These are phyloP conservation scores for Mytilinidion resinicola DNA, from an alignment of 495 filamentous ascomycete species.

Conservation along the genomic window DNA sequence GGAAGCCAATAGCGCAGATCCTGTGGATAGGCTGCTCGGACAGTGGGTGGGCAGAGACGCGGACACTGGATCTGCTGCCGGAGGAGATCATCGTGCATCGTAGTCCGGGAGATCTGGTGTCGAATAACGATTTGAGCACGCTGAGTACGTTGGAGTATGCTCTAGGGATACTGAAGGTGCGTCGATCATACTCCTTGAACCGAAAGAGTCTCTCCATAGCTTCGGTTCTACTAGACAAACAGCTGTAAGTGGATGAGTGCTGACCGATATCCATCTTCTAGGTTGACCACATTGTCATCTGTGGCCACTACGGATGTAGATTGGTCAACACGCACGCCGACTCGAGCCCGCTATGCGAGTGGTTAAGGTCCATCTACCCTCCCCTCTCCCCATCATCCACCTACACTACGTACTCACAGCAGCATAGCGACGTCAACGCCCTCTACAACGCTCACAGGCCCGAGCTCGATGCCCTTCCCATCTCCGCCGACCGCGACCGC, in stretches of 20 bases:
- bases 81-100: slow-evolving; percentile 41
- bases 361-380: not conserved
- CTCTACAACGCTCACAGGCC: too few species aligned
- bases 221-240: too few species aligned
- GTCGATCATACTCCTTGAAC: not conserved
- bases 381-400: too few species aligned
- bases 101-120: slow-evolving; percentile 40
- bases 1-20: slow-evolving; percentile 32
- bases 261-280: slow-evolving; percentile 19
- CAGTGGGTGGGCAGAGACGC: slow-evolving; percentile 37
- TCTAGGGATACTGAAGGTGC: slow-evolving; percentile 34
- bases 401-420: not conserved
- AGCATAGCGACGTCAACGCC: too few species aligned
- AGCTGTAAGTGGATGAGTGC: too few species aligned
- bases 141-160: slow-evolving; percentile 36
- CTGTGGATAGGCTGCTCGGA: slow-evolving; percentile 44
- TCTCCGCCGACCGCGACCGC: not conserved
- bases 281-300: slow-evolving; percentile 42
- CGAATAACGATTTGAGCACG: slow-evolving; percentile 36
- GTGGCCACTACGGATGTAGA: slow-evolving; percentile 43
- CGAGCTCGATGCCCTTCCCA: too few species aligned
- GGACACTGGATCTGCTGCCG: slow-evolving; percentile 31
- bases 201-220: too few species aligned
- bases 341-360: slow-evolving; percentile 29
- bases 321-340: slow-evolving; percentile 32